Base-by-base conservation (phyloP, 371 early-diverging fungal genomes). In the Syncephalastrum sp. region DNA sequence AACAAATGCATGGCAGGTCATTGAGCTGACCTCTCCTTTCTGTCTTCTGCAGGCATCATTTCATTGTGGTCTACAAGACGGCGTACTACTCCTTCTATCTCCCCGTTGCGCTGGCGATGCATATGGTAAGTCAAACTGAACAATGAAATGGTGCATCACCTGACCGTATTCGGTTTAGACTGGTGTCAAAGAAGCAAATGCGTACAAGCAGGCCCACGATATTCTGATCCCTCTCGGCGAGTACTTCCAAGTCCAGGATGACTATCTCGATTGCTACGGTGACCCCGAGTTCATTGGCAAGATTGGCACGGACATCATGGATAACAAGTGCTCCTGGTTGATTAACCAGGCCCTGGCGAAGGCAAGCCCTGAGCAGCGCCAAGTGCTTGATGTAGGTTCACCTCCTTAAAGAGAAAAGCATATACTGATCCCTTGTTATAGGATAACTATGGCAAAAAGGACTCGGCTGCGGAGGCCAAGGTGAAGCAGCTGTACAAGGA, bases 31-130 rank as follows among this genome's bases (percentile, higher is more conserved):
- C 38, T 10, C 38, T 33, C 38, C 8, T 33, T 33, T 10, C 12
- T 53, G 27, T 41, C 6, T 53, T 15, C 29, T 57, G 6, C 66
- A 87, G 87, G 68, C 90, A 98, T 74, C 72, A 85, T 49, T 94
- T 89, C 75, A 98, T 99, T 72, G 96, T 96, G 65, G 84, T 87
- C 58, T 95, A 91, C 86, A 99, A 99, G 84, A 99, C 98, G 47
- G 92, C 95, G n/a, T 96, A 90, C 81, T 99, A 99, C 82, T 96
- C 98, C 41, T 98, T 99, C 85, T 97, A 99, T 76, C 84, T 99
- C 49, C 98, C 99, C 24, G 95, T 98, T 21, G 97, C 96, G 42
- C 74, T 94, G 54, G 95, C 95, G 42, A 91, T 98, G 87, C 81
- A 83, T 54, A 88, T 95, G 87, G 89, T 85, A 74, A 62, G 61